Evolutionary conservation across 164 flowering plant species (phyloP).

Genomic region (Stephania cephalantha): DNA sequence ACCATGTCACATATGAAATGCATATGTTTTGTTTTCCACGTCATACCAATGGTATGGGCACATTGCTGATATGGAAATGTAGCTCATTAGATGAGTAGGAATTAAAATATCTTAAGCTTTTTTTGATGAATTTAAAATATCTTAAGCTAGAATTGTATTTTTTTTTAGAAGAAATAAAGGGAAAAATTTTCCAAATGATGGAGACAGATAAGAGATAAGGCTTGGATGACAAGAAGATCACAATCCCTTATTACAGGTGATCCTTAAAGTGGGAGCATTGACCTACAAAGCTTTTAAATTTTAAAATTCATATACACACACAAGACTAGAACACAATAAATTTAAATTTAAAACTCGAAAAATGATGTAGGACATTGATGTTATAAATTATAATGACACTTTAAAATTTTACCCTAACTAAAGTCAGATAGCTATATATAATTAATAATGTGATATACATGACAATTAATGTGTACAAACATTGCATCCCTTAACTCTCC

Average conservation of each 20-base stretch:
- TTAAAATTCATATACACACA: background rate
- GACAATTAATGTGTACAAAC: too few species aligned
- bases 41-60: too few species aligned
- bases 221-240: background rate
- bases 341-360: background rate
- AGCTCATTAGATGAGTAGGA: background rate
- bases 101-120: background rate
- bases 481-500: too few species aligned
- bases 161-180: too few species aligned
- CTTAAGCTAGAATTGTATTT: background rate
- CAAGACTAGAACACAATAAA: background rate
- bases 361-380: too few species aligned
- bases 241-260: conserved; percentile 1
- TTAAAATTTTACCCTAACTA: too few species aligned
- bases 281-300: background rate
- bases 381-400: too few species aligned
- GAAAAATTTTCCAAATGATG: background rate
- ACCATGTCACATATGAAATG: too few species aligned
- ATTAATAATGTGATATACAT: too few species aligned
- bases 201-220: background rate
- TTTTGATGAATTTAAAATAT: background rate
- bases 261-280: background rate
- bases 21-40: too few species aligned
- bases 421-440: too few species aligned
- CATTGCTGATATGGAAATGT: background rate